A percentile compares a stretch with the other conserved stretches of the same genome.
Evolutionary conservation across 495 filamentous ascomycete genomes (phyloP).

Genomic region (Penicillium cinerascens): DNA sequence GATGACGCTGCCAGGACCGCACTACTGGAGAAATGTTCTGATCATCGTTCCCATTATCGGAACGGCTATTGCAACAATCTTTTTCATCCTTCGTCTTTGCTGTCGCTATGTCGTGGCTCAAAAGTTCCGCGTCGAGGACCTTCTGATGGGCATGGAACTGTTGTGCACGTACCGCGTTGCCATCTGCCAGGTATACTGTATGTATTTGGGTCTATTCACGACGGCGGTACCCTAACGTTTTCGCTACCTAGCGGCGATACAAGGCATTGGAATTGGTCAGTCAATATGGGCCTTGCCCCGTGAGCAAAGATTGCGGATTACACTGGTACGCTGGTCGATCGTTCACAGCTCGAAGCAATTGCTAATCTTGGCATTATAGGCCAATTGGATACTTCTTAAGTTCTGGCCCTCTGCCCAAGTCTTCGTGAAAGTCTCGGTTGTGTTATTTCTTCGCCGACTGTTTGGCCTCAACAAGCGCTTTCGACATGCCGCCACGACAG

Average conservation of each 20-base stretch:
- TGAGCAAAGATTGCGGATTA: constrained; percentile 3
- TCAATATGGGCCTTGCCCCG: constrained; percentile 4
- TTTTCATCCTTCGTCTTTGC: constrained; percentile 19
- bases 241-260: neutral
- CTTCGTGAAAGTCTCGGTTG: constrained; percentile 37
- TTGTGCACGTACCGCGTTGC: constrained; percentile 17
- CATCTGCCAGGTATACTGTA: constrained; percentile 16
- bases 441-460: constrained; percentile 28
- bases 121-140: constrained; percentile 13
- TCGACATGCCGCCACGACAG: constrained; percentile 1
- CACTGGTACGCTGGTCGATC: constrained; percentile 8
- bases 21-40: constrained; percentile 15
- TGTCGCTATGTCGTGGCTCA: constrained; percentile 4
- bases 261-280: constrained; percentile 5
- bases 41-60: constrained; percentile 16
- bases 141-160: constrained; percentile 20
- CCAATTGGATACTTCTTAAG: constrained; percentile 25
- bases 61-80: constrained; percentile 14
- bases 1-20: neutral
- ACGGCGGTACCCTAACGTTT: neutral
- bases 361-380: constrained; percentile 1
- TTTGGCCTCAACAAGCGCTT: constrained; percentile 18
- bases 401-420: constrained; percentile 25
- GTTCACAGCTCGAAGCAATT: neutral
- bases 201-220: neutral